Percentiles rank a stretch among this genome's conserved stretches.
phyloP scores from a whole-genome alignment of 441 rosid genomes.

The Corymbia calophylla region DNA sequence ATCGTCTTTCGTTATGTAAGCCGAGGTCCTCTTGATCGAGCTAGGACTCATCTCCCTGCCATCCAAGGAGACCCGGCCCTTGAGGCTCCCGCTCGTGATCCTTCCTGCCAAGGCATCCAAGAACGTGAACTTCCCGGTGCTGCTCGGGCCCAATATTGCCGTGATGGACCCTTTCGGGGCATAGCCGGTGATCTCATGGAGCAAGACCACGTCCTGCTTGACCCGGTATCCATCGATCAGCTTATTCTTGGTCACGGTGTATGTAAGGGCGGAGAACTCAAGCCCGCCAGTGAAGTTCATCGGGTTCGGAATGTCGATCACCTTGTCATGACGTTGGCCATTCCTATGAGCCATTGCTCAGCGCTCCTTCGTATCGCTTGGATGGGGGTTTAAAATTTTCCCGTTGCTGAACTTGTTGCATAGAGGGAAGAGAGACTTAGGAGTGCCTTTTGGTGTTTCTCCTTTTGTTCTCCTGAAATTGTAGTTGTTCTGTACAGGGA shows the following conservation, averaged over 20 bases:
- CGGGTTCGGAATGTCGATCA: slow-evolving; percentile 33
- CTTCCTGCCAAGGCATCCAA: slow-evolving; percentile 53
- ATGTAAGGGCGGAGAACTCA: slow-evolving; percentile 42
- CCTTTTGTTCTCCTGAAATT: not conserved
- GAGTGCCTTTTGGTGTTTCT: not conserved
- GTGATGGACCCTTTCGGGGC: slow-evolving; percentile 63
- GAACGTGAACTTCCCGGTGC: slow-evolving; percentile 62
- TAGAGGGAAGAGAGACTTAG: not conserved
- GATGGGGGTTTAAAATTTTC: not conserved
- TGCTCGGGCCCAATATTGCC: slow-evolving; percentile 70
- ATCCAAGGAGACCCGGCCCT: slow-evolving; percentile 44
- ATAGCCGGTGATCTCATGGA: slow-evolving; percentile 51
- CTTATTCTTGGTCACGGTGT: slow-evolving; percentile 35
- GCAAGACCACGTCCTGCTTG: slow-evolving; percentile 38
- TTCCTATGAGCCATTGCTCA: slow-evolving; percentile 15
- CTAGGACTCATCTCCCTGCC: slow-evolving; percentile 38
- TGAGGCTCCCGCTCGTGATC: slow-evolving; percentile 52
- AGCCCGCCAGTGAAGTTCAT: slow-evolving; percentile 42
- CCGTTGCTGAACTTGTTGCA: not conserved
- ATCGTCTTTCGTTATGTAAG: slow-evolving; percentile 65
- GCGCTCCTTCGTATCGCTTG: not conserved
- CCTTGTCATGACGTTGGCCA: slow-evolving; percentile 14
- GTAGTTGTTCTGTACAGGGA: not conserved
- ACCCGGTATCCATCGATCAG: slow-evolving; percentile 38
- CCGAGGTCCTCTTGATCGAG: slow-evolving; percentile 53